Evolutionary conservation across 331 rosid genomes (phyloP).

Genomic region (Telfairia occidentalis): DNA sequence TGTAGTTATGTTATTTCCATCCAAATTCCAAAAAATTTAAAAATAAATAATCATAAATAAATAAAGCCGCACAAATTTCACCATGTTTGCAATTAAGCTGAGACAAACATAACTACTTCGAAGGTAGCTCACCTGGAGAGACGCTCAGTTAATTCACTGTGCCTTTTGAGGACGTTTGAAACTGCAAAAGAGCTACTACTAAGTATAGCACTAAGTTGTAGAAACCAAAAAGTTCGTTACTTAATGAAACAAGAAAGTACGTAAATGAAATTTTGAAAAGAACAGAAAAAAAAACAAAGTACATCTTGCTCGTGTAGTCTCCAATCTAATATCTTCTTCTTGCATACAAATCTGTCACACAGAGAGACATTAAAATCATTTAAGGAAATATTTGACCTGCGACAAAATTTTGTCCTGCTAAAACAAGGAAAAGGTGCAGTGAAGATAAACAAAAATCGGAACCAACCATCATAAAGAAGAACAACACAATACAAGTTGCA

Average conservation of each 20-base stretch:
- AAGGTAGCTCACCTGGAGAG: constrained; percentile 51
- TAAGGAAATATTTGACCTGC: not conserved
- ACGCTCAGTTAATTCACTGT: constrained; percentile 69
- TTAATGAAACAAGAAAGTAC: constrained; percentile 7
- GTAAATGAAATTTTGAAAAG: not conserved
- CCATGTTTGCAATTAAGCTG: not conserved
- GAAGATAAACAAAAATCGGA: not conserved
- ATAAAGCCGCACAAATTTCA: not conserved
- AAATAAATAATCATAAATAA: not conserved
- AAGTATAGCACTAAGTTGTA: not conserved
- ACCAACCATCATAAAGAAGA: not conserved
- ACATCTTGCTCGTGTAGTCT: constrained; percentile 68
- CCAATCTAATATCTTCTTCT: constrained; percentile 70
- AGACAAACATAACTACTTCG: not conserved
- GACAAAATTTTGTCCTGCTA: not conserved
- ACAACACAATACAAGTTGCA: not conserved
- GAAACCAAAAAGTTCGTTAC: constrained; percentile 16
- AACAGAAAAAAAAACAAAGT: constrained; percentile 12
- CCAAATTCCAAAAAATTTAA: not conserved
- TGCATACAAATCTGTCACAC: constrained; percentile 46
- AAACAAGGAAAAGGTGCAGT: not conserved
- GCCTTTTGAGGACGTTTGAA: constrained; percentile 64
- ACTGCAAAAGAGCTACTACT: constrained; percentile 30
- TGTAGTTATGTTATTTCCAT: not conserved
- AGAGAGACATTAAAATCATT: constrained; percentile 10